Base-by-base conservation (phyloP, 306 rosid species). In the Sesbania bispinosa region DNA sequence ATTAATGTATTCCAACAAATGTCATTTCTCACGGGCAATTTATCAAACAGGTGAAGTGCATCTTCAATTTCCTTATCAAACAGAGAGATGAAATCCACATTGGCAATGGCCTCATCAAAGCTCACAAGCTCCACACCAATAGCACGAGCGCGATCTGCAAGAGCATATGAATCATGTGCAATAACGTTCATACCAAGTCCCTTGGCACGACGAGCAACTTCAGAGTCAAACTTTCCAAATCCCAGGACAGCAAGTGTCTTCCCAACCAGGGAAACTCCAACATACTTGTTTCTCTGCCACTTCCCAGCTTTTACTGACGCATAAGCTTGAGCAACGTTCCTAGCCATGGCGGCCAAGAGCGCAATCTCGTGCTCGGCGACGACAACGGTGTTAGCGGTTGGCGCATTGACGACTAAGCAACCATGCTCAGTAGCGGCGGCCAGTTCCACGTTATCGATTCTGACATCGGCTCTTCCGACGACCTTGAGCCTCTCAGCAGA, bases 181-280 rank as follows among this genome's bases (percentile, higher is more conserved):
- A 95, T 91, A 54, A 95, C 99, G 51, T 86, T 89, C 99, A 95
- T 95, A 5, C 99, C 99, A 48, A 95, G 96, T 16, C 99, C 99
- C 89, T 84, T 95, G 27, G 99, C 99, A 38, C 99, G 89, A 26
- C 99, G 88, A 33, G 99, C 96, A 79, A 95, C 99, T 80, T 95
- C 99, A 51, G 97, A 52, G 65, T 97, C 99, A 57, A 95, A 97
- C 85, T 95, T 95, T 7, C 99, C 99, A 20, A 95, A 95, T n/a
- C 99, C 99, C 93, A 95, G 53, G 39, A 95, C 92, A 1, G 96
- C 97, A 53, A 95, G 91, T 46, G 97, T 95, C 74, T 95, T 95
- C 33, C 99, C 99, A 23, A 95, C 97, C 23, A 95, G 89, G 39
- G 99, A 95, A 18, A 91, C 99, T 63, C 99, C 99, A 1, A 95